phyloP scores from a whole-genome alignment of 352 stramenopile genomes.

The Phytophthora ohioensis region DNA sequence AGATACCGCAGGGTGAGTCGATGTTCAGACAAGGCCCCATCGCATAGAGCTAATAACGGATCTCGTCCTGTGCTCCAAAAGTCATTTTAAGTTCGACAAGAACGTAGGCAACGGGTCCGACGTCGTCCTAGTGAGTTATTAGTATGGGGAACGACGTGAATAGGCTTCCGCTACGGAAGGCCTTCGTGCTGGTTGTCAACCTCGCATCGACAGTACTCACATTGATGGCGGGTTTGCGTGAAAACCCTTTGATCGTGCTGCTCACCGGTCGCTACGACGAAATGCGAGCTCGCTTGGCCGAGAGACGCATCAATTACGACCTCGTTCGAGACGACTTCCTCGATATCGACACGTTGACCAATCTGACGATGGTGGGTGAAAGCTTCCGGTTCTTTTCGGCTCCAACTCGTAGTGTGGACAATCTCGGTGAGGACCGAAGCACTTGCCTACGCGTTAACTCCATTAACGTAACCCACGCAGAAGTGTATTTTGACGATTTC shows the following conservation, averaged over 20 bases:
- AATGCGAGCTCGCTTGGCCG: slow-evolving; percentile 46
- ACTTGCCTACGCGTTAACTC: slow-evolving; percentile 54
- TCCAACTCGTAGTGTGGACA: slow-evolving; percentile 39
- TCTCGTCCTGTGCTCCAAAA: background rate
- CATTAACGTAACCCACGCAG: slow-evolving; percentile 46
- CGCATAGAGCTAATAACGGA: background rate
- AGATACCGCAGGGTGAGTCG: too few species aligned
- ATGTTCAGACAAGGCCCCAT: too few species aligned
- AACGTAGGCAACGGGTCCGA: background rate
- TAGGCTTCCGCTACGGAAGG: slow-evolving; percentile 28
- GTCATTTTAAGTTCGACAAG: slow-evolving; percentile 21
- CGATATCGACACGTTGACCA: slow-evolving; percentile 36
- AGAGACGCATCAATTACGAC: slow-evolving; percentile 57
- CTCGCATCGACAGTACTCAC: slow-evolving; percentile 57
- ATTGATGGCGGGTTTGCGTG: slow-evolving; percentile 57
- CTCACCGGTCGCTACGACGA: slow-evolving; percentile 54
- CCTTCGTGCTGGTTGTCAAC: slow-evolving; percentile 46
- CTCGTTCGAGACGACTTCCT: slow-evolving; percentile 48
- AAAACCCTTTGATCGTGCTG: slow-evolving; percentile 62
- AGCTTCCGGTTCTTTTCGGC: slow-evolving; percentile 50
- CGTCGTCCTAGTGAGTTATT: background rate
- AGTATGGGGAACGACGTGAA: slow-evolving; percentile 25
- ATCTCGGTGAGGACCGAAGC: slow-evolving; percentile 50
- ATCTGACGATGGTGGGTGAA: slow-evolving; percentile 43
- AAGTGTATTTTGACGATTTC: slow-evolving; percentile 54